Evolutionary conservation across 2,329 filamentous ascomycete species (phyloP).

Genomic region (Aspergillus melleus): DNA sequence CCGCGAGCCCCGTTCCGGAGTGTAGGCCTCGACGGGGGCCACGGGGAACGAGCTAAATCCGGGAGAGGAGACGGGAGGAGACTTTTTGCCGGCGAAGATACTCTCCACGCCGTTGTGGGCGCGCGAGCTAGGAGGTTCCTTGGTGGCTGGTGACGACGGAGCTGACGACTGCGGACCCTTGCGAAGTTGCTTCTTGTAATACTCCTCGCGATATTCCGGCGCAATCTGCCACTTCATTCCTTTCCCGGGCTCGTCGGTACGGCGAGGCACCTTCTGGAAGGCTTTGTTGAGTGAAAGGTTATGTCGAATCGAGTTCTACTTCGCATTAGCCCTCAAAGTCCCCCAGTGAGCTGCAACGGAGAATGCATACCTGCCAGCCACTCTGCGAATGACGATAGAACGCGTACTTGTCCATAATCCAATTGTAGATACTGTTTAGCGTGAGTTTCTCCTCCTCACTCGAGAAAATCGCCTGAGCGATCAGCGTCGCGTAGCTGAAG

Average conservation of each 20-base stretch:
- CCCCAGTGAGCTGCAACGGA: background rate
- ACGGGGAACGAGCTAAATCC: conserved; percentile 45
- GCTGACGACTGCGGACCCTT: conserved; percentile 47
- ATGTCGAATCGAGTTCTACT: conserved; percentile 92
- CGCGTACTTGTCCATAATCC: conserved; percentile 86
- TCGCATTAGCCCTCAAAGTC: background rate
- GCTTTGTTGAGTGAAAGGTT: conserved; percentile 93
- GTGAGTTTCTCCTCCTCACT: conserved; percentile 86
- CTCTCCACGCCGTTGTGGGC: conserved; percentile 40
- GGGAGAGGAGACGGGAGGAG: conserved; percentile 41
- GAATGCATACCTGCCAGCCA: conserved; percentile 81
- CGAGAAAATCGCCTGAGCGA: conserved; percentile 90
- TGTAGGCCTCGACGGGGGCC: conserved; percentile 47
- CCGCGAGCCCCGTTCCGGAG: conserved; percentile 48
- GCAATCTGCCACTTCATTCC: conserved; percentile 99
- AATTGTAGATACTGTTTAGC: conserved; percentile 87
- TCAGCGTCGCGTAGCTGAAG: conserved; percentile 95
- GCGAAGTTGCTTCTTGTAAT: conserved; percentile 66
- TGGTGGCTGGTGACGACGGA: conserved; percentile 48
- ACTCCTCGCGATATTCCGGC: conserved; percentile 79
- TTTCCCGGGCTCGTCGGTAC: conserved; percentile 93
- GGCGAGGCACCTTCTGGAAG: conserved; percentile 88
- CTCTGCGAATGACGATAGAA: conserved; percentile 85
- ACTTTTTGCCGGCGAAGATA: conserved; percentile 42
- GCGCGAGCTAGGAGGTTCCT: conserved; percentile 39